These are phyloP conservation scores for Globisporangium rhizosaccharum DNA, from an alignment of 352 stramenopile genomes.

Conservation along the genomic window DNA sequence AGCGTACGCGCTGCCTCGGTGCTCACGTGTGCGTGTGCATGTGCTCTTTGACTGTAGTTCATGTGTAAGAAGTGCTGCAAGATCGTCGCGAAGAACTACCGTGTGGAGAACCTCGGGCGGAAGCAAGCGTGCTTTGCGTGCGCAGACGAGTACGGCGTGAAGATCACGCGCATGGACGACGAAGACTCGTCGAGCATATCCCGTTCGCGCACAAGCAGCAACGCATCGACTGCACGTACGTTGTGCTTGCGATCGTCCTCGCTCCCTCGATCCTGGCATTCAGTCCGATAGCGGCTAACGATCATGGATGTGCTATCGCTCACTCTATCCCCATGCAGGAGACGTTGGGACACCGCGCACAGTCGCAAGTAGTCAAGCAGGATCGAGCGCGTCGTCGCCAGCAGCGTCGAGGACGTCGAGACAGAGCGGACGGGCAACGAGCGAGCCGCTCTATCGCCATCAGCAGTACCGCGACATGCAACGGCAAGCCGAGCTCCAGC, in stretches of 20 bases:
- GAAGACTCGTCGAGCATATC: conserved; percentile 12
- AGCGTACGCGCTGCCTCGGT: conserved; percentile 25
- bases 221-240: conserved; percentile 5
- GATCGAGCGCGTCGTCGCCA: conserved; percentile 1
- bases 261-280: neutral
- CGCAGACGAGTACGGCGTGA: conserved; percentile 35
- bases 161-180: conserved; percentile 16
- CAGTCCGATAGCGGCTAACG: too few relatives aligned
- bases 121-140: conserved; percentile 56
- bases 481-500: conserved; percentile 10
- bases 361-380: neutral
- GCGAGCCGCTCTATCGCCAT: conserved; percentile 11
- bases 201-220: conserved; percentile 9
- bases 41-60: conserved; percentile 27
- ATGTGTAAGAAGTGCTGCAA: conserved; percentile 64
- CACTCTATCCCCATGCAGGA: neutral
- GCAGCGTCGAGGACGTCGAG: neutral
- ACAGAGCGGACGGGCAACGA: conserved; percentile 7
- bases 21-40: conserved; percentile 1
- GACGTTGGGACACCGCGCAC: conserved; percentile 7
- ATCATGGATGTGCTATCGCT: neutral
- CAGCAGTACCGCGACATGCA: conserved; percentile 11
- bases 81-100: conserved; percentile 59
- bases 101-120: conserved; percentile 30
- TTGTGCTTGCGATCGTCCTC: neutral